Evolutionary conservation across 352 stramenopile species (phyloP), one percentile per base, ranked within the genome.

Genomic region (Thraustochytrium sp.): DNA sequence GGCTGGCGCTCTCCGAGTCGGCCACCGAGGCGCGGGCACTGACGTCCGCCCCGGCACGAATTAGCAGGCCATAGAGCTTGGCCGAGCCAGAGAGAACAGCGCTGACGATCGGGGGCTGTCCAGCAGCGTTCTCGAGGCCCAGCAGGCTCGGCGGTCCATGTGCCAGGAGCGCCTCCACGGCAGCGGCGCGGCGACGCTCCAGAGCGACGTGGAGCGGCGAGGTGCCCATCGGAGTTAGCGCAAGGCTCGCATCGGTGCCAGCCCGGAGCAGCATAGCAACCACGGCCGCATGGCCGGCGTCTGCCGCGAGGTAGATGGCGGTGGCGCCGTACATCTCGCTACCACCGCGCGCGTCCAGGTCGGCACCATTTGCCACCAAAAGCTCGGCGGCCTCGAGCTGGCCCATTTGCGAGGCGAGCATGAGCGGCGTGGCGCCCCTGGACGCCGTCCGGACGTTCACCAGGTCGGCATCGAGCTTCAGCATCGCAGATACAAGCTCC

Each of bases 301-400:
- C 29, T 18, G 59, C 51, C 5, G 78, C 78, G 11, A 82, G 29
- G 64, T 85, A 82, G 11, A 85, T 21, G 13, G 78, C 37, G 4
- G 78, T 85, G 4, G 64, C 38, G 42, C 62, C 63, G 68, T 62
- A 21, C 5, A 84, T 21, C 29, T 37, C n/a, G 23, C n/a, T 23
- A 0, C 44, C 59, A 8, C 4, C 37, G 34, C 49, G 38, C 49
- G 56, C 21, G 37, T 86, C 84, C 4, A 87, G 63, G 26, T 82
- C 59, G 3, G 77, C 85, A 21, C 86, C 85, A 31, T 34, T 23
- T 21, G 73, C 51, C 2, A 86, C 5, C 2, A 86, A 48, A 3
- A 18, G 2, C 23, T 42, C 26, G 29, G 82, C 38, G 38, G 40
- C 13, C 31, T 48, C 38, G n/a, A 34, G 21, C 5, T 85, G 37